phyloP scores from a whole-genome alignment of 2,329 filamentous ascomycete genomes.

The Fusarium nelsonii region DNA sequence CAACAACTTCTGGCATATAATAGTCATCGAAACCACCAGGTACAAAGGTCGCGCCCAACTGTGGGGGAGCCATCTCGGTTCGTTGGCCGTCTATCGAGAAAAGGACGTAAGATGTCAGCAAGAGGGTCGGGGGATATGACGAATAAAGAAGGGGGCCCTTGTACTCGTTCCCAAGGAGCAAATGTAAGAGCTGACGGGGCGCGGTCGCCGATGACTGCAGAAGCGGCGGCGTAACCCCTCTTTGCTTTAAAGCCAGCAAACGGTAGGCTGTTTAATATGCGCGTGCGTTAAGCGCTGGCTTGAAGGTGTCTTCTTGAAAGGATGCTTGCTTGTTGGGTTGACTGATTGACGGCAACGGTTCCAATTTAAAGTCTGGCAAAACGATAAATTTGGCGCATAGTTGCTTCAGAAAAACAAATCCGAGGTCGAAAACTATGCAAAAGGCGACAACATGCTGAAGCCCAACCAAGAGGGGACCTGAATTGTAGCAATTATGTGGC shows the following conservation, averaged over 20 bases:
- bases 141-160: conserved; percentile 46
- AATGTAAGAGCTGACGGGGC: conserved; percentile 46
- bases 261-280: conserved; percentile 39
- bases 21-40: conserved; percentile 70
- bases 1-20: conserved; percentile 71
- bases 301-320: conserved; percentile 10
- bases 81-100: conserved; percentile 47
- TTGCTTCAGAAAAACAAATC: conserved; percentile 18
- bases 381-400: conserved; percentile 19
- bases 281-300: conserved; percentile 35
- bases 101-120: conserved; percentile 51
- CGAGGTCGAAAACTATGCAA: conserved; percentile 17
- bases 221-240: conserved; percentile 47
- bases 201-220: conserved; percentile 45
- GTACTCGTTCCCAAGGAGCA: conserved; percentile 42
- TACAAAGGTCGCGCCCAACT: conserved; percentile 68
- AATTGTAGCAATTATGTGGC: conserved; percentile 30
- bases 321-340: conserved; percentile 26
- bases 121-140: conserved; percentile 46
- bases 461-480: conserved; percentile 33
- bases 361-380: conserved; percentile 18
- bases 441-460: conserved; percentile 22
- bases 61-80: conserved; percentile 48
- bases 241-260: conserved; percentile 36
- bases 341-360: conserved; percentile 31